These are phyloP conservation scores for Mortierella sp. DNA, from an alignment of 371 early-diverging fungal species.

Conservation along the genomic window DNA sequence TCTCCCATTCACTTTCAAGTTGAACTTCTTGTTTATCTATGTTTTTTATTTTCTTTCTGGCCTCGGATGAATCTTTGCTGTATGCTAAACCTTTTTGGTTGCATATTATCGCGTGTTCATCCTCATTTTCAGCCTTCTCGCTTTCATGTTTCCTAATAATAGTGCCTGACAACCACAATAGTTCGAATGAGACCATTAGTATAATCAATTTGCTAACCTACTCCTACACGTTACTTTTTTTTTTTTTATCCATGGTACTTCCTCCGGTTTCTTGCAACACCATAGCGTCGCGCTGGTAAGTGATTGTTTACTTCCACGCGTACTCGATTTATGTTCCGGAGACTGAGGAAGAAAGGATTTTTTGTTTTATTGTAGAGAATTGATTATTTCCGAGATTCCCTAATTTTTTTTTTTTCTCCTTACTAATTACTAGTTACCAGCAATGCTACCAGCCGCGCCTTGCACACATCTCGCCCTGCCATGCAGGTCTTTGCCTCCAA, in stretches of 20 bases:
- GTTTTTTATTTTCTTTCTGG: not conserved
- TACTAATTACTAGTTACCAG: constrained; percentile 29
- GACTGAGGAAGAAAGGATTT: not conserved
- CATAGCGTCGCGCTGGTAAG: constrained; percentile 54
- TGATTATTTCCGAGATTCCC: constrained; percentile 29
- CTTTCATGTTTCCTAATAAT: constrained; percentile 7
- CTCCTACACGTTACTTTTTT: not conserved
- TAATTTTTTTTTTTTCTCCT: constrained; percentile 2
- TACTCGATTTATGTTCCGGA: constrained; percentile 6
- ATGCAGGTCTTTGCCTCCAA: constrained; percentile 78
- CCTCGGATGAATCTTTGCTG: constrained; percentile 4
- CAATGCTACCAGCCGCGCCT: constrained; percentile 60
- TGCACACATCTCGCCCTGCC: constrained; percentile 75
- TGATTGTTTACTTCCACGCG: not conserved
- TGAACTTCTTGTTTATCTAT: constrained; percentile 17
- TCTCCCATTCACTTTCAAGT: not conserved
- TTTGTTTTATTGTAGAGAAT: constrained; percentile 1
- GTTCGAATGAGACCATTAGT: not conserved
- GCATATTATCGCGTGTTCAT: constrained; percentile 15
- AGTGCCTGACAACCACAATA: not conserved
- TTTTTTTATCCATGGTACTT: not conserved
- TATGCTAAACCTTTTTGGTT: not conserved
- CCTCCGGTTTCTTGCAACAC: not conserved
- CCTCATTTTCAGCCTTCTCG: not conserved
- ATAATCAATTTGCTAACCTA: not conserved